Percentiles rank a stretch among this genome's conserved stretches.
These are phyloP conservation scores for Paraconiothyrium brasiliense DNA, from an alignment of 2,329 filamentous ascomycete species.

Conservation along the genomic window DNA sequence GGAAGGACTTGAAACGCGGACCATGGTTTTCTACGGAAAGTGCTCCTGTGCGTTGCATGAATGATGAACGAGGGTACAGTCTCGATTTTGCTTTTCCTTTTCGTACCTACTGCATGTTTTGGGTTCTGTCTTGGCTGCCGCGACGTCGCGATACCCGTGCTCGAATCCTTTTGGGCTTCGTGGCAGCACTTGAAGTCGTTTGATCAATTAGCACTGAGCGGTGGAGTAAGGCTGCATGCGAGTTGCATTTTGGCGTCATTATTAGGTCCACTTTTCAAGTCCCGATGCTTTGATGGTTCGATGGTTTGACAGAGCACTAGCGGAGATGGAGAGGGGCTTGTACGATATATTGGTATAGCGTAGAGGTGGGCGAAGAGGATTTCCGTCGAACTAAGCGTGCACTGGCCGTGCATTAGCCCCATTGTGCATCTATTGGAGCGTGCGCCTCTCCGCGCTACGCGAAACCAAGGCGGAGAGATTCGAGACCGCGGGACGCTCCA, in stretches of 20 bases:
- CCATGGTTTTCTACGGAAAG: slow-evolving; percentile 12
- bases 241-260: slow-evolving; percentile 34
- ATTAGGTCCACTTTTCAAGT: slow-evolving; percentile 6
- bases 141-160: slow-evolving; percentile 48
- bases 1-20: slow-evolving; percentile 1
- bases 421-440: background rate
- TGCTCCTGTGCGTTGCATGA: slow-evolving; percentile 30
- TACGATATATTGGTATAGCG: slow-evolving; percentile 21
- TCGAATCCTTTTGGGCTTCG: slow-evolving; percentile 38
- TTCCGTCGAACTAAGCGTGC: background rate
- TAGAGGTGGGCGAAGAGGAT: slow-evolving; percentile 6
- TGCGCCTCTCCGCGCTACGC: slow-evolving; percentile 3
- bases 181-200: slow-evolving; percentile 40
- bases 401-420: slow-evolving; percentile 15
- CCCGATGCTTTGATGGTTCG: background rate
- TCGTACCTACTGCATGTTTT: slow-evolving; percentile 36
- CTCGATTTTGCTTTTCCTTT: slow-evolving; percentile 32
- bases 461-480: slow-evolving; percentile 14
- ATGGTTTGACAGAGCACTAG: slow-evolving; percentile 2
- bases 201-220: slow-evolving; percentile 40
- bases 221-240: slow-evolving; percentile 42
- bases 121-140: slow-evolving; percentile 38
- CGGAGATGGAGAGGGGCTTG: slow-evolving; percentile 8
- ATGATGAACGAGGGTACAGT: slow-evolving; percentile 27
- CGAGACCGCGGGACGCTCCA: slow-evolving; percentile 10